Conservation (phyloP, 2,329 filamentous ascomycete species). For the Sporothrix dimorphospora region DNA sequence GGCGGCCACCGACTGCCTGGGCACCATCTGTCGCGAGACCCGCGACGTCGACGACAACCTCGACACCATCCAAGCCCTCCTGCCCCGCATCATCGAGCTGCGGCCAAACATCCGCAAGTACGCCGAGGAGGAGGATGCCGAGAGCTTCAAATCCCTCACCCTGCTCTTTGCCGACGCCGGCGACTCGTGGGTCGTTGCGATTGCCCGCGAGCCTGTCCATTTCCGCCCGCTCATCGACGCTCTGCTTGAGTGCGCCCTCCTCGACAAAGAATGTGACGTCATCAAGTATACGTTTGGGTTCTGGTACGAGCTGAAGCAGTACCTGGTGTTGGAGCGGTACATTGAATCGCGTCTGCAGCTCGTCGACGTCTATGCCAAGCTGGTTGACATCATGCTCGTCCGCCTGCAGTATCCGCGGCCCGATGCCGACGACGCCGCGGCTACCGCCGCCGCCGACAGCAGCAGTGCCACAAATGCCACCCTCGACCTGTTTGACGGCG, state of each 20-base stretch:
- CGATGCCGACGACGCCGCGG: slow-evolving; percentile 68
- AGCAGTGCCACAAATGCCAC: slow-evolving; percentile 58
- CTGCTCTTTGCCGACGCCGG: slow-evolving; percentile 91
- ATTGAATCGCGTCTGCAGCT: slow-evolving; percentile 77
- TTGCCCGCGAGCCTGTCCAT: slow-evolving; percentile 78
- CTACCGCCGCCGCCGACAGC: slow-evolving; percentile 47
- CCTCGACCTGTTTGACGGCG: slow-evolving; percentile 85
- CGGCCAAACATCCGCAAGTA: slow-evolving; percentile 74
- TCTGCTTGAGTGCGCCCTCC: slow-evolving; percentile 86
- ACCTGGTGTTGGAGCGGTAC: slow-evolving; percentile 87
- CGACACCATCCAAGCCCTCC: slow-evolving; percentile 77
- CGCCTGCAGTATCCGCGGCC: slow-evolving; percentile 86
- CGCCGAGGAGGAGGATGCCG: slow-evolving; percentile 79
- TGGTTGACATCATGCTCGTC: slow-evolving; percentile 90
- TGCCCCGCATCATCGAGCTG: slow-evolving; percentile 77
- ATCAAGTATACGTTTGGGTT: slow-evolving; percentile 94
- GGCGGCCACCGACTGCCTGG: slow-evolving; percentile 88
- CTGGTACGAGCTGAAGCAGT: slow-evolving; percentile 98
- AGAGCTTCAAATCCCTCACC: slow-evolving; percentile 85
- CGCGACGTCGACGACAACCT: slow-evolving; percentile 90
- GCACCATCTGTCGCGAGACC: slow-evolving; percentile 88
- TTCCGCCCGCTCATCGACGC: slow-evolving; percentile 87
- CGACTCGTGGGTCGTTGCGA: slow-evolving; percentile 90
- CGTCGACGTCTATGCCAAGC: slow-evolving; percentile 79
- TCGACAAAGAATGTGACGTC: slow-evolving; percentile 86